phyloP scores from a whole-genome alignment of 352 stramenopile genomes.

The Globisporangium megalacanthum region DNA sequence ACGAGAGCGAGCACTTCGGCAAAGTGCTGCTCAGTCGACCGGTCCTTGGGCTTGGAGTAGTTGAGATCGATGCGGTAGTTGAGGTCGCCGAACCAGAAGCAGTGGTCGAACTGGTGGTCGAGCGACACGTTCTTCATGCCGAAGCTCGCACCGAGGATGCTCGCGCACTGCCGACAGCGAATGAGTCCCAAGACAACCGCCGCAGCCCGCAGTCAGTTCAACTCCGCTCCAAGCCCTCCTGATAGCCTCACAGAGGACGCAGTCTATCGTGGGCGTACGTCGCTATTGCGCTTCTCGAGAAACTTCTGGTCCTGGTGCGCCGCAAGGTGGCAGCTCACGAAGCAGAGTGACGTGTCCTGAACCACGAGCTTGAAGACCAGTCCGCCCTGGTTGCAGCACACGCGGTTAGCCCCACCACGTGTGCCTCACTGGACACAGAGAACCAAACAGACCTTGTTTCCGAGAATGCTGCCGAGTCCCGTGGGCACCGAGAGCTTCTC shows the following conservation, averaged over 20 bases:
- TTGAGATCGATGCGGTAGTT: conserved; percentile 83
- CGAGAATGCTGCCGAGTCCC: conserved; percentile 70
- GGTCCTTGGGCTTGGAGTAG: conserved; percentile 37
- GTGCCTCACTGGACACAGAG: neutral
- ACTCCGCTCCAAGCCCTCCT: too few relatives aligned
- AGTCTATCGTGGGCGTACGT: conserved; percentile 32
- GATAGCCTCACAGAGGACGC: neutral
- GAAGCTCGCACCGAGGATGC: conserved; percentile 66
- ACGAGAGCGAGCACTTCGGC: conserved; percentile 55
- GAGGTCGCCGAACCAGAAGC: conserved; percentile 84
- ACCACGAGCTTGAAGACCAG: conserved; percentile 73
- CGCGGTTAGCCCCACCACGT: neutral
- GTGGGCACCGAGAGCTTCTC: conserved; percentile 74
- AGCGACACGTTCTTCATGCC: conserved; percentile 61
- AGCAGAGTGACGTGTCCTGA: conserved; percentile 78
- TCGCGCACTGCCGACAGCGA: conserved; percentile 37
- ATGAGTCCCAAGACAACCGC: neutral
- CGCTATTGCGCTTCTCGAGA: conserved; percentile 76
- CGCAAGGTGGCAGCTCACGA: conserved; percentile 82
- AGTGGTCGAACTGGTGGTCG: conserved; percentile 82
- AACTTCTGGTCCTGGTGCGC: conserved; percentile 85
- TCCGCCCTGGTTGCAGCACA: conserved; percentile 40
- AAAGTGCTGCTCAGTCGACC: conserved; percentile 64
- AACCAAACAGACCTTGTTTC: conserved; percentile 57
- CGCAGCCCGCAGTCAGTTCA: too few relatives aligned